These are phyloP conservation scores for Dryas integrifolia DNA, from an alignment of 331 rosid genomes.

Conservation along the genomic window DNA sequence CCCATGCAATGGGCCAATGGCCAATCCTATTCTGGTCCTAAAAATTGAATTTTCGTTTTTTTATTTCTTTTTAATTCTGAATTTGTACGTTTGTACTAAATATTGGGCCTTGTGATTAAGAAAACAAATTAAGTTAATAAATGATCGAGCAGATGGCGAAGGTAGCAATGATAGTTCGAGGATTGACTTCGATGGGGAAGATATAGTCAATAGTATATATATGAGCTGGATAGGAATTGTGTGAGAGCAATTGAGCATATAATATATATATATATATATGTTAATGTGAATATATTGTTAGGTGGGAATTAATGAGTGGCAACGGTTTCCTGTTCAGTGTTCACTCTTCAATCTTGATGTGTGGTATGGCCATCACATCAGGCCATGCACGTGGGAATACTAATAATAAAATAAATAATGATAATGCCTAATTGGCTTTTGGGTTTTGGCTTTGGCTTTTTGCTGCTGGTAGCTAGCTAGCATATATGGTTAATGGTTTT, in stretches of 20 bases:
- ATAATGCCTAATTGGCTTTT: background rate
- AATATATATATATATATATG: background rate
- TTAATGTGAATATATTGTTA: background rate
- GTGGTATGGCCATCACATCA: background rate
- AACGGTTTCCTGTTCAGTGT: constrained; percentile 6
- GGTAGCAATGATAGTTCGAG: background rate
- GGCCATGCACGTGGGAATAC: background rate
- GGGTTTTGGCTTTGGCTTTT: background rate
- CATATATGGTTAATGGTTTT: background rate
- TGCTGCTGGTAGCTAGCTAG: background rate
- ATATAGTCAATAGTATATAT: no score
- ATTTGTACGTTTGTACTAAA: no score
- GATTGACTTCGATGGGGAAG: background rate
- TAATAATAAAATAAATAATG: background rate
- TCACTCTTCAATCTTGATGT: background rate
- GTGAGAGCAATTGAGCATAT: background rate
- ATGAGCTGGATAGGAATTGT: constrained; percentile 11
- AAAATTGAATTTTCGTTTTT: no score
- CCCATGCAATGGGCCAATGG: no score
- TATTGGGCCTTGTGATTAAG: no score
- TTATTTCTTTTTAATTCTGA: no score
- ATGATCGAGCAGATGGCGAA: no score
- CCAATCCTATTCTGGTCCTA: no score
- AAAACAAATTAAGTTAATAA: no score
- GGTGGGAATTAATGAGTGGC: constrained; percentile 14